Percentiles rank a stretch among this genome's conserved stretches.
These are phyloP conservation scores for Cudoniella acicularis DNA, from an alignment of 495 filamentous ascomycete genomes.

Conservation along the genomic window DNA sequence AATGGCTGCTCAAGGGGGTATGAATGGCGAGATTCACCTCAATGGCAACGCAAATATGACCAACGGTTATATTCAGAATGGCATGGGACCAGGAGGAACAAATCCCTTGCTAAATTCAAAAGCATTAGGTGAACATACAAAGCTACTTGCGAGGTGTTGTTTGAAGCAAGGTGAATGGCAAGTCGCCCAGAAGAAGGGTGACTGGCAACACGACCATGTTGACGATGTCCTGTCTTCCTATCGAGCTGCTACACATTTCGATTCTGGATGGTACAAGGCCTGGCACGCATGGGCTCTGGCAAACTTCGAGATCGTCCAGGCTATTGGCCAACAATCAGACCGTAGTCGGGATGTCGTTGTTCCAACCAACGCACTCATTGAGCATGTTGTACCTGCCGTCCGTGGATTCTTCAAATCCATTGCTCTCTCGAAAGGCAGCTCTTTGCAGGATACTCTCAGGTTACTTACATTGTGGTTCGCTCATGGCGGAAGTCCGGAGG, in stretches of 20 bases:
- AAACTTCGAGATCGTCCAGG: slow-evolving; percentile 95
- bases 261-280: slow-evolving; percentile 93
- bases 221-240: slow-evolving; percentile 81
- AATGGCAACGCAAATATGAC: slow-evolving; percentile 53
- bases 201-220: slow-evolving; percentile 77
- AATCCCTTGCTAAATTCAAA: slow-evolving; percentile 28
- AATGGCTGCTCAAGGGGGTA: slow-evolving; percentile 52
- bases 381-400: slow-evolving; percentile 91
- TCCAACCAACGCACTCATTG: slow-evolving; percentile 63
- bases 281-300: slow-evolving; percentile 99
- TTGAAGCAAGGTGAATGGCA: slow-evolving; percentile 96
- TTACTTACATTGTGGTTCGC: slow-evolving; percentile 95
- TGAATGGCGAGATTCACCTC: slow-evolving; percentile 45
- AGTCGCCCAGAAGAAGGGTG: slow-evolving; percentile 71
- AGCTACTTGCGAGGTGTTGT: slow-evolving; percentile 89
- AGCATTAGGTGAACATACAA: slow-evolving; percentile 56
- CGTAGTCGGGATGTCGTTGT: slow-evolving; percentile 45
- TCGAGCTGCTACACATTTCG: slow-evolving; percentile 83
- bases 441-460: slow-evolving; percentile 89
- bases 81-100: slow-evolving; percentile 21
- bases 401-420: slow-evolving; percentile 96
- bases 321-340: slow-evolving; percentile 59
- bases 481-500: slow-evolving; percentile 82
- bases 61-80: slow-evolving; percentile 20
- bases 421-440: slow-evolving; percentile 82